Base-by-base conservation (phyloP, 2,329 filamentous ascomycete genomes). In the Claviceps sp. region DNA sequence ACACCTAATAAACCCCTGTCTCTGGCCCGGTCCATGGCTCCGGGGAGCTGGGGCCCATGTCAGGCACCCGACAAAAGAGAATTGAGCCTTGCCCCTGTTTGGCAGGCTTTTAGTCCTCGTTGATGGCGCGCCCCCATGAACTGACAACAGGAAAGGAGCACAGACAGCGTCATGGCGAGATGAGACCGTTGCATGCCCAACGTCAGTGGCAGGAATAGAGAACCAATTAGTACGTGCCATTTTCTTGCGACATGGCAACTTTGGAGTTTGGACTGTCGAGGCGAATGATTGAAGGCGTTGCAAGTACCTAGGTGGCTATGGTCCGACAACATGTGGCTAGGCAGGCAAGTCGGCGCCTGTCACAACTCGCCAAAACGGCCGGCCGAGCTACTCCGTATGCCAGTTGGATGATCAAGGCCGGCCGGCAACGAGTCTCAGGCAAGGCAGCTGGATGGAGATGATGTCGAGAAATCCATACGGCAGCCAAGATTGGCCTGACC, bases 61-160 rank as follows among this genome's bases (percentile, higher is more conserved):
- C 53, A 54, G 53, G 53, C 44, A 54, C 50, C 48, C 53, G 53
- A 54, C 51, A 38, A 50, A 44, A 50, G 46, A 50, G 42, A 45
- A 41, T 40, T 24, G 42, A 50, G 43, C 11, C 45, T 45, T 47
- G 47, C 38, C 50, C 47, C 43, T 48, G 47, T 52, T 52, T 50
- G 48, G 50, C 37, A 47, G 43, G 37, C 47, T 45, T 47, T 37
- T 16, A 46, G 51, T 37, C 47, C 30, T 46, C 49, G 24, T 30
- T 50, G 42, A 49, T 37, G 26, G 26, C 26, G 24, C 44, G 34
- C 50, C 50, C 41, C 38, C 43, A 26, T n/a, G 18, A 18, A 8
- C 37, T 3, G 42, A 46, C 30, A 40, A 46, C 49, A 50, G 30
- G 30, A 34, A 50, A 47, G 42, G 41, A 41, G 51, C 37, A 43